Evolutionary conservation across 768 basidiomycete genomes (phyloP), one percentile per base, ranked within the genome.

Genomic region (Zangia roseola): DNA sequence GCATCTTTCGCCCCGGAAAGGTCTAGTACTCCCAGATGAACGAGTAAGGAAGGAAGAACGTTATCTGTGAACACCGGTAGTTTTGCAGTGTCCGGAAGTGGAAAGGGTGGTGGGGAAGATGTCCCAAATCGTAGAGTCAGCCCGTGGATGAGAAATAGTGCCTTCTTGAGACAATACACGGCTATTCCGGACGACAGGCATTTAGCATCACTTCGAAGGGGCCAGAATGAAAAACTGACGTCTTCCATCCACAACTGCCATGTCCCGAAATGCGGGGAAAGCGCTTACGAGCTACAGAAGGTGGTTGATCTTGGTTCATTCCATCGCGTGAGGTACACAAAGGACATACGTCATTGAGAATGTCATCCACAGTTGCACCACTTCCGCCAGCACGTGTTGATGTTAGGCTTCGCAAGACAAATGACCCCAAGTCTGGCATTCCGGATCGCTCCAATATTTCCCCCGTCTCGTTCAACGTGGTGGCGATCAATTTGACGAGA

Each of bases 141-240:
- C 21, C 82, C 83, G 53, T 89, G 81, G 43, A 92, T 72, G 43
- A 94, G 77, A 67, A 91, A 91, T 26, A 95, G 72, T 2, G 88
- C 91, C 62, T 94, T 95, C 69, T 92, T 93, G 77, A 92, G 91
- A 61, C 89, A 82, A 69, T 91, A 94, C 20, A 92, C 75, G n/a
- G 81, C 89, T 91, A 30, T 47, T 36, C 38, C 31, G 43, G 39
- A 20, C 20, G 26, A 42, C 21, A 14, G 31, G 25, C 40, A 41
- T 39, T 42, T 4, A 48, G 41, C 31, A 19, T 13, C 20, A 53
- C 39, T 36, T 40, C 20, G 34, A 24, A n/a, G 19, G n/a, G 31
- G 42, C 36, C 33, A 48, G 44, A 31, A 50, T 57, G 40, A 52
- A 45, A 42, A 25, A 61, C 68, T 55, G 45, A 89, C 89, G 77